A percentile compares a stretch with the other conserved stretches of the same genome.
phyloP scores from a whole-genome alignment of 495 filamentous ascomycete species.

The Aspergillus saccharolyticus region DNA sequence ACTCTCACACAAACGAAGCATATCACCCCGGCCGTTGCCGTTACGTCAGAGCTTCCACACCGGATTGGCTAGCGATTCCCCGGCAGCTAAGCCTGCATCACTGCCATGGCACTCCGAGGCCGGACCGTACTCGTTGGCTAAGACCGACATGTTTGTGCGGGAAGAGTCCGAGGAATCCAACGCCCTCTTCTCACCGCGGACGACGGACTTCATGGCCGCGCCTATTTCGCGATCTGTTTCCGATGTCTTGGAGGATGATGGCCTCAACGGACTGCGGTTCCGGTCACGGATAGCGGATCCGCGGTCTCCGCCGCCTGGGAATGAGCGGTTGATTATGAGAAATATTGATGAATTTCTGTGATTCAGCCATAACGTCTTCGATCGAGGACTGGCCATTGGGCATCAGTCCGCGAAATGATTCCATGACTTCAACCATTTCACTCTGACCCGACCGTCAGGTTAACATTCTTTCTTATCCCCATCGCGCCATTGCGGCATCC shows the following conservation, averaged over 20 bases:
- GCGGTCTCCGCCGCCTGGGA: slow-evolving; percentile 42
- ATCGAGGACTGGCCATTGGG: background rate
- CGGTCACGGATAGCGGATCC: slow-evolving; percentile 37
- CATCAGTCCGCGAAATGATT: slow-evolving; percentile 26
- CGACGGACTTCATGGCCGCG: slow-evolving; percentile 42
- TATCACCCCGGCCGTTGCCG: slow-evolving; percentile 40
- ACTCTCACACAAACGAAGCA: slow-evolving; percentile 34
- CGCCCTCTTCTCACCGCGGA: slow-evolving; percentile 46
- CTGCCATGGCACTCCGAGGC: slow-evolving; percentile 1
- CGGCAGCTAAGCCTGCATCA: slow-evolving; percentile 13
- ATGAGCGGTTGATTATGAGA: slow-evolving; percentile 47
- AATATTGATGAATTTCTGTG: slow-evolving; percentile 51
- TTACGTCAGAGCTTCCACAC: slow-evolving; percentile 36
- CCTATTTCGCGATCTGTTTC: slow-evolving; percentile 30
- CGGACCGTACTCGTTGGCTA: slow-evolving; percentile 23
- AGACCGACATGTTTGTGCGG: slow-evolving; percentile 35
- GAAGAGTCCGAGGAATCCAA: slow-evolving; percentile 31
- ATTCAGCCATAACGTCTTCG: slow-evolving; percentile 18
- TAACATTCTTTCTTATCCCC: slow-evolving; percentile 12
- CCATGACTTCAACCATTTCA: slow-evolving; percentile 22
- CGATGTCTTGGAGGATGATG: slow-evolving; percentile 31
- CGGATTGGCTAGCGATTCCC: slow-evolving; percentile 15
- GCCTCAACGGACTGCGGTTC: slow-evolving; percentile 24
- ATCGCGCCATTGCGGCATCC: background rate
- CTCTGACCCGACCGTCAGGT: background rate